These are phyloP conservation scores for Basidioascus undulatus DNA, from an alignment of 768 basidiomycete genomes.

Conservation along the genomic window DNA sequence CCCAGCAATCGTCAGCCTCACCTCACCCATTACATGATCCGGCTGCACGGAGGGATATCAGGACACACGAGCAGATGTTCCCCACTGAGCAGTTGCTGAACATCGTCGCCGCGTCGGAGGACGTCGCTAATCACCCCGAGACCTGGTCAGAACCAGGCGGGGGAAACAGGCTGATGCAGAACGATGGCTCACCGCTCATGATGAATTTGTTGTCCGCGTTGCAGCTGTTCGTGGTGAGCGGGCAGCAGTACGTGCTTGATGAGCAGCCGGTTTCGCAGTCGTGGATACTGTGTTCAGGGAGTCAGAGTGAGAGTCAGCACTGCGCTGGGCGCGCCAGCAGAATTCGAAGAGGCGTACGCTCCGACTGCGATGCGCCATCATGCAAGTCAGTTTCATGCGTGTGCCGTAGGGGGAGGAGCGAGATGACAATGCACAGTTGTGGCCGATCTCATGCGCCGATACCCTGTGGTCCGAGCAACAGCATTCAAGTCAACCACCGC, in stretches of 20 bases:
- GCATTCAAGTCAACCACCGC: too few relatives aligned
- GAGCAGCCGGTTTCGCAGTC: constrained; percentile 46
- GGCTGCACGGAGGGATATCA: too few relatives aligned
- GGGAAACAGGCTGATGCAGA: not conserved
- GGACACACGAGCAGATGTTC: constrained; percentile 66
- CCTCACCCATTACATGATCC: too few relatives aligned
- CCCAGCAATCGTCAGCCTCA: too few relatives aligned
- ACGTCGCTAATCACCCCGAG: constrained; percentile 13
- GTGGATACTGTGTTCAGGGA: too few relatives aligned
- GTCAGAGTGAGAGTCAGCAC: constrained; percentile 4
- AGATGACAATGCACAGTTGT: too few relatives aligned
- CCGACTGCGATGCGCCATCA: too few relatives aligned
- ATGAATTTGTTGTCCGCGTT: constrained; percentile 43
- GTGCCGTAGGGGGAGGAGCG: not conserved
- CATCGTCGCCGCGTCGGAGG: constrained; percentile 27
- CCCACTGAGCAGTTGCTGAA: constrained; percentile 65
- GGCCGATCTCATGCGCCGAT: constrained; percentile 55
- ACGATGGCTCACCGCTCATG: constrained; percentile 29
- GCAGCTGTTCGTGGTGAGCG: constrained; percentile 33
- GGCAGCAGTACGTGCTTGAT: constrained; percentile 37
- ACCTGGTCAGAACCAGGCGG: not conserved
- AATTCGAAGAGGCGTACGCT: constrained; percentile 8
- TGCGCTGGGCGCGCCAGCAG: not conserved
- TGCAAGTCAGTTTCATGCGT: too few relatives aligned
- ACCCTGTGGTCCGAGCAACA: too few relatives aligned